These are phyloP conservation scores for Ophiorrhiza pumila DNA, from an alignment of 257 asterid genomes.

Conservation along the genomic window DNA sequence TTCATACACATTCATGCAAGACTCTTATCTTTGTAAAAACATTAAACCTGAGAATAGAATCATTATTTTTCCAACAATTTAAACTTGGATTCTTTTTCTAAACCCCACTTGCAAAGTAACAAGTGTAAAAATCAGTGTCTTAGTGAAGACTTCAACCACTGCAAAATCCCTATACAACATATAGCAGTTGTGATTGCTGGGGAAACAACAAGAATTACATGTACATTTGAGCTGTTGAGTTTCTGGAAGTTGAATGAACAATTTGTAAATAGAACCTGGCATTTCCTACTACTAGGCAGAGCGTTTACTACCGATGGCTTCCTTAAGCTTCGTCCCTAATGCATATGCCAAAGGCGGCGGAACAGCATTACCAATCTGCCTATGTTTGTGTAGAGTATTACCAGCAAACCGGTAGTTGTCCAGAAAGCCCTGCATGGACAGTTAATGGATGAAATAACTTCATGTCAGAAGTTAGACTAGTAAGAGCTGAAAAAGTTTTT, in stretches of 20 bases:
- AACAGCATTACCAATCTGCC: slow-evolving; percentile 96
- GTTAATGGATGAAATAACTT: not conserved
- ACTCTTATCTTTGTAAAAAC: too few relatives aligned
- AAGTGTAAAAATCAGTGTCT: not conserved
- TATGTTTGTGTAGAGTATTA: slow-evolving; percentile 60
- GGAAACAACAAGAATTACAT: not conserved
- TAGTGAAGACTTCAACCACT: not conserved
- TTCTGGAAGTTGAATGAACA: not conserved
- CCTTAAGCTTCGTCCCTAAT: slow-evolving; percentile 75
- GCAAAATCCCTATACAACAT: not conserved
- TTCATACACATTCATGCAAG: too few relatives aligned
- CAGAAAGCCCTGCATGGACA: slow-evolving; percentile 65
- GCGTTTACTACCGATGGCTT: slow-evolving; percentile 52
- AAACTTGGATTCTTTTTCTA: not conserved
- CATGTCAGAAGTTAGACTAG: not conserved
- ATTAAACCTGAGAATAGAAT: not conserved
- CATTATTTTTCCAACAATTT: not conserved
- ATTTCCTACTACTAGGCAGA: not conserved
- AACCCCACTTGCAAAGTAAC: not conserved
- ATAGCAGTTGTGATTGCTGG: not conserved
- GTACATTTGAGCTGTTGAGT: not conserved
- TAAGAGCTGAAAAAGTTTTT: not conserved
- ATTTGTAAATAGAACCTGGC: not conserved
- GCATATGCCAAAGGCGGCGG: slow-evolving; percentile 96
- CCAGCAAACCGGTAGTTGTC: slow-evolving; percentile 75